Evolutionary conservation across 78 protist genomes (phyloP).

Genomic region (Creolimax fragrantissima): DNA sequence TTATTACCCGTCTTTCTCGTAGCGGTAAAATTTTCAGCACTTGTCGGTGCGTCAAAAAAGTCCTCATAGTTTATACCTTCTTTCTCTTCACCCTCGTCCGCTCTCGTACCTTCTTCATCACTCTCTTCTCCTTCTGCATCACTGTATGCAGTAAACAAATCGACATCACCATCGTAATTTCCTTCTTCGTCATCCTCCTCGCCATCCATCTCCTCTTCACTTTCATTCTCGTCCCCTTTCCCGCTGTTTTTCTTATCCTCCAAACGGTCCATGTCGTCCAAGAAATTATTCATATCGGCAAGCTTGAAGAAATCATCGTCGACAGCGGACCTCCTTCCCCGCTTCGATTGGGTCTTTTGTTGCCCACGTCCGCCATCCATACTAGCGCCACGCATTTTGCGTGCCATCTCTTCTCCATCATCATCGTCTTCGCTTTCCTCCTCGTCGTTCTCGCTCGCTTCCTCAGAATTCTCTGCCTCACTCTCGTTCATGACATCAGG

Average conservation of each 20-base stretch:
- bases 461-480: neutral
- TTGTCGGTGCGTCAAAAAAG: neutral
- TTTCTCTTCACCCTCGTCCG: neutral
- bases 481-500: neutral
- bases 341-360: neutral
- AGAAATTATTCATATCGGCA: neutral
- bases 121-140: neutral
- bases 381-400: neutral
- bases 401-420: neutral
- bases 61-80: neutral
- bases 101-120: neutral
- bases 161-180: neutral
- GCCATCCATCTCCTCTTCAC: neutral
- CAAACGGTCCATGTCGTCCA: neutral
- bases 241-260: neutral
- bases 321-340: neutral
- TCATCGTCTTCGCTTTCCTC: neutral
- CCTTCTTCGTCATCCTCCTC: neutral
- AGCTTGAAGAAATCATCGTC: constrained; percentile 11
- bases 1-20: neutral
- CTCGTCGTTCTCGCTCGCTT: neutral
- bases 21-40: neutral
- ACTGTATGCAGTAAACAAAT: neutral
- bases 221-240: neutral
- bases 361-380: neutral